Percentiles rank a stretch among this genome's conserved stretches.
These are phyloP conservation scores for Phytopythium helicoides DNA, from an alignment of 352 stramenopile genomes.

Conservation along the genomic window DNA sequence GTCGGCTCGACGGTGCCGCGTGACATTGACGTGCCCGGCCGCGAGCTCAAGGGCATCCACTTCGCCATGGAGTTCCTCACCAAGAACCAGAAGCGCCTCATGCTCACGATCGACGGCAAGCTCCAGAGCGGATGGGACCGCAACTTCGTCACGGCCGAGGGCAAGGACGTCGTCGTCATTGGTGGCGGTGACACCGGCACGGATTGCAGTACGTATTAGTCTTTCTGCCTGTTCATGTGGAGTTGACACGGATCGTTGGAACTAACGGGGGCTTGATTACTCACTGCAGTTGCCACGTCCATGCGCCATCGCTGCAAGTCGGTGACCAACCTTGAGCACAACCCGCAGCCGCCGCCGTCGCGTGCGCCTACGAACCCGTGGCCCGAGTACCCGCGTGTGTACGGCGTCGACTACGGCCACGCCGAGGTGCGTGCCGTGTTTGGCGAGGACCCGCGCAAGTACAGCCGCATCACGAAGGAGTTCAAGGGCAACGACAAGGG, in stretches of 20 bases:
- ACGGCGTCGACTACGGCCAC: constrained; percentile 98
- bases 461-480: constrained; percentile 69
- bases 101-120: constrained; percentile 94
- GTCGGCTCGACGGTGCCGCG: constrained; percentile 95
- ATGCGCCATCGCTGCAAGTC: constrained; percentile 97
- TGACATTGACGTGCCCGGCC: constrained; percentile 87
- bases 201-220: constrained; percentile 90
- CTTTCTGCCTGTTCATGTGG: constrained; percentile 1
- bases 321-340: constrained; percentile 96
- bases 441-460: constrained; percentile 88
- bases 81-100: constrained; percentile 96
- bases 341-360: constrained; percentile 88
- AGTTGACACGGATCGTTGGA: neutral
- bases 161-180: constrained; percentile 98
- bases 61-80: constrained; percentile 98
- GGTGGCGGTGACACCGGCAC: constrained; percentile 96
- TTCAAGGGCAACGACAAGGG: constrained; percentile 76
- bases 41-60: constrained; percentile 94
- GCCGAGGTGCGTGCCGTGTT: constrained; percentile 93
- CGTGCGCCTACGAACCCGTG: constrained; percentile 95
- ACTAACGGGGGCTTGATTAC: neutral
- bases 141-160: constrained; percentile 95
- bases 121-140: constrained; percentile 95
- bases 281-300: constrained; percentile 88
- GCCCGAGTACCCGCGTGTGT: constrained; percentile 97